These are phyloP conservation scores for Lactifluus hygrophoroides DNA, from an alignment of 768 basidiomycete species.

Conservation along the genomic window DNA sequence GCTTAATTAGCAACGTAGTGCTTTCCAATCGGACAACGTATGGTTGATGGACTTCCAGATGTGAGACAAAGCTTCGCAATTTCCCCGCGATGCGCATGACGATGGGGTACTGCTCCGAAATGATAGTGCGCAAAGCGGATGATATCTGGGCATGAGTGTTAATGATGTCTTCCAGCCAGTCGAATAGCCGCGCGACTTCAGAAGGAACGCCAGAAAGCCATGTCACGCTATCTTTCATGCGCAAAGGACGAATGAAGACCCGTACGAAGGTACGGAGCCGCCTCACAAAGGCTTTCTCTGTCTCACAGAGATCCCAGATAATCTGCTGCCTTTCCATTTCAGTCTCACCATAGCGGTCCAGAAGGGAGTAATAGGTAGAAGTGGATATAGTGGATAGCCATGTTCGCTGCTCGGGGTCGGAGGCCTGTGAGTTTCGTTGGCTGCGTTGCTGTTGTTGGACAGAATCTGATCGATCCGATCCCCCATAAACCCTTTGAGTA, in stretches of 20 bases:
- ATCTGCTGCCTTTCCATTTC: constrained; percentile 60
- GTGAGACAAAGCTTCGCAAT: constrained; percentile 52
- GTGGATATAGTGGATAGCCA: constrained; percentile 19
- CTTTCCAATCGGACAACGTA: constrained; percentile 69
- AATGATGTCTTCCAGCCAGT: constrained; percentile 84
- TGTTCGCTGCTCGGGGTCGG: constrained; percentile 13
- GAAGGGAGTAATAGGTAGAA: constrained; percentile 30
- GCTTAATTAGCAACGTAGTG: constrained; percentile 45
- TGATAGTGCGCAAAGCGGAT: constrained; percentile 36
- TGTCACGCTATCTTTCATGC: constrained; percentile 52
- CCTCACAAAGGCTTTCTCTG: constrained; percentile 62
- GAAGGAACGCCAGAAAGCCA: constrained; percentile 81
- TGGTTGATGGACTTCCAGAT: constrained; percentile 78
- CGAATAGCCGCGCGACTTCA: constrained; percentile 63
- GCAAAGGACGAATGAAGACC: constrained; percentile 73
- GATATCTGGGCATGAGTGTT: constrained; percentile 64
- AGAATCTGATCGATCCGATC: not conserved
- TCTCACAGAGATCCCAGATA: constrained; percentile 57
- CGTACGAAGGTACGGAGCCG: constrained; percentile 56
- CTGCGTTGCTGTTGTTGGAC: not conserved
- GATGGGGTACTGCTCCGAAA: constrained; percentile 35
- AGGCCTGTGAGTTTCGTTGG: not conserved
- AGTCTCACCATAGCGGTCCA: constrained; percentile 33
- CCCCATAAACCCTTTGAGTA: not conserved
- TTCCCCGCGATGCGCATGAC: constrained; percentile 49